Conservation (phyloP, 2,329 filamentous ascomycete species). For the Gaeumannomyces tritici region DNA sequence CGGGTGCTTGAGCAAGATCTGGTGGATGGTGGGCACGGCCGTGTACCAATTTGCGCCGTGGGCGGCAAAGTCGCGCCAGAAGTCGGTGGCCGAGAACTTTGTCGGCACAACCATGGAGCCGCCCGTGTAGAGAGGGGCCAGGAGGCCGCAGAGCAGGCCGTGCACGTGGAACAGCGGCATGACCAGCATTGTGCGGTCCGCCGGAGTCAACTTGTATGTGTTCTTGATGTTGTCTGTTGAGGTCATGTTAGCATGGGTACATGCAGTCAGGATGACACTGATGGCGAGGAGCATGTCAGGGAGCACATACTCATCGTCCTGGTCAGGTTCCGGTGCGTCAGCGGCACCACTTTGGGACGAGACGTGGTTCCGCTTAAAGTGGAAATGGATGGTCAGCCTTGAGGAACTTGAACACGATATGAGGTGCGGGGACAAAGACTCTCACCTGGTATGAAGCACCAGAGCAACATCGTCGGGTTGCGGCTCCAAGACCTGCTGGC, state of each 20-base stretch:
- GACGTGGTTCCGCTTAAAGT: slow-evolving; percentile 62
- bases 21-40: slow-evolving; percentile 86
- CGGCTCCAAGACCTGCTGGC: slow-evolving; percentile 33
- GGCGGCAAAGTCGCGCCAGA: slow-evolving; percentile 68
- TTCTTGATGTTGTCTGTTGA: slow-evolving; percentile 12
- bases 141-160: slow-evolving; percentile 73
- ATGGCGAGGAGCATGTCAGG: slow-evolving; percentile 6
- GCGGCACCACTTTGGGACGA: slow-evolving; percentile 72
- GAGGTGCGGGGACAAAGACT: not conserved
- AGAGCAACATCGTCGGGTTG: slow-evolving; percentile 72
- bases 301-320: slow-evolving; percentile 59
- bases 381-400: slow-evolving; percentile 12
- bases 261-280: not conserved
- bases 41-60: slow-evolving; percentile 86
- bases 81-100: slow-evolving; percentile 73
- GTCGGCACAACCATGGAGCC: slow-evolving; percentile 71
- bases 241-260: not conserved
- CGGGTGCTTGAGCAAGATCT: slow-evolving; percentile 71
- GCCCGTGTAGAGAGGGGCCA: slow-evolving; percentile 65
- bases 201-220: slow-evolving; percentile 62
- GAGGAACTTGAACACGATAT: not conserved
- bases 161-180: slow-evolving; percentile 92
- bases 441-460: slow-evolving; percentile 64
- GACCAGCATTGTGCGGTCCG: slow-evolving; percentile 74
- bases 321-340: slow-evolving; percentile 73